phyloP scores from a whole-genome alignment of 179 eudicot species.

The Camellia oleifera region DNA sequence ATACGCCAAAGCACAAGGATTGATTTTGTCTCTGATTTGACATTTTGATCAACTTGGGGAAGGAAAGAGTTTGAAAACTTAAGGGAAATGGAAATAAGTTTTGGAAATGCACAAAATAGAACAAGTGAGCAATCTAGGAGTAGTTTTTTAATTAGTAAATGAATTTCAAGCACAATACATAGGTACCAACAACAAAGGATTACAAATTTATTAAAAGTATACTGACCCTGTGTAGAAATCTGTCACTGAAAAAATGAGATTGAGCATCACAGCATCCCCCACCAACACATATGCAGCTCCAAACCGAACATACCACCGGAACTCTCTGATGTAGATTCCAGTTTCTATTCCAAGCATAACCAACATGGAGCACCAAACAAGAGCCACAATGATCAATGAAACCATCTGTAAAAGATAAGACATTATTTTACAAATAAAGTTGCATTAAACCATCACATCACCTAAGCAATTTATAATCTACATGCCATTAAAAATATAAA shows the following conservation, averaged over 20 bases:
- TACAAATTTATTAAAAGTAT: neutral
- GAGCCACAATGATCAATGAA: slow-evolving; percentile 57
- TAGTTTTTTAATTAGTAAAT: too few species aligned
- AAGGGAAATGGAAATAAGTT: too few species aligned
- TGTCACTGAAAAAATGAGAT: slow-evolving; percentile 55
- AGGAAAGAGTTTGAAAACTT: too few species aligned
- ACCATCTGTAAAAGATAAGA: slow-evolving; percentile 40
- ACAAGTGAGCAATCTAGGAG: too few species aligned
- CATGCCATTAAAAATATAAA: too few species aligned
- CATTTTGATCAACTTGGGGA: too few species aligned
- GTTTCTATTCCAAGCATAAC: slow-evolving; percentile 69
- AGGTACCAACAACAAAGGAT: too few species aligned
- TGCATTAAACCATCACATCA: neutral
- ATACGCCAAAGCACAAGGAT: neutral
- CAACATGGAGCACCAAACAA: slow-evolving; percentile 71
- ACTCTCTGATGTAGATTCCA: slow-evolving; percentile 63
- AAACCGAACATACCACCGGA: slow-evolving; percentile 79
- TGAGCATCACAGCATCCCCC: slow-evolving; percentile 66
- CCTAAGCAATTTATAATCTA: neutral
- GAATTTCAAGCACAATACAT: too few species aligned
- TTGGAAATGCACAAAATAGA: too few species aligned
- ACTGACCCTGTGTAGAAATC: slow-evolving; percentile 65
- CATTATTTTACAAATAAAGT: neutral
- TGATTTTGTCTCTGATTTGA: too few species aligned
- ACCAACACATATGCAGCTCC: slow-evolving; percentile 69